Percentiles rank a stretch among this genome's conserved stretches.
Evolutionary conservation across 2,329 filamentous ascomycete species (phyloP).

Genomic region (Esteya vermicola): DNA sequence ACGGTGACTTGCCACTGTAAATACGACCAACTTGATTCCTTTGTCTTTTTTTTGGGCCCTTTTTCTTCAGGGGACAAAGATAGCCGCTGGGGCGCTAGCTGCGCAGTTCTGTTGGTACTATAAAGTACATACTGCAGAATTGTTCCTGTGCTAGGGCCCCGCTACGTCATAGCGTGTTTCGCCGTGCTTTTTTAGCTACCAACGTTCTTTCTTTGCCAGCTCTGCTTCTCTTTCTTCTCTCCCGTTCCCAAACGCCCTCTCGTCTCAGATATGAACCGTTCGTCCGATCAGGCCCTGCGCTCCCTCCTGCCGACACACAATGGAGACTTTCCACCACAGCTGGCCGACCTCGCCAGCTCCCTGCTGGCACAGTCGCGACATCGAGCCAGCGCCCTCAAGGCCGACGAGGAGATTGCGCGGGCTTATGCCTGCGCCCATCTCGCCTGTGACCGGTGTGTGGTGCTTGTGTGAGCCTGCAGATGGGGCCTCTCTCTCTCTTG

Average conservation of each 20-base stretch:
- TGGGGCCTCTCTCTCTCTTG: too few relatives aligned
- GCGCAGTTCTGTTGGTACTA: too few relatives aligned
- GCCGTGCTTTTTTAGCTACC: neutral
- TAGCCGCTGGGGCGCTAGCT: too few relatives aligned
- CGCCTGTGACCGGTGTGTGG: slow-evolving; percentile 65
- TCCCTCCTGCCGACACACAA: slow-evolving; percentile 61
- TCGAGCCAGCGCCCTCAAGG: slow-evolving; percentile 62
- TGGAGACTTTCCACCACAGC: slow-evolving; percentile 49
- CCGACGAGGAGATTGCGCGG: slow-evolving; percentile 78
- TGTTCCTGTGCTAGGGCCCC: neutral
- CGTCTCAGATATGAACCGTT: slow-evolving; percentile 74
- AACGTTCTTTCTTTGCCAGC: too few relatives aligned
- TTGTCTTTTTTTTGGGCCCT: neutral
- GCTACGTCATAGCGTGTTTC: slow-evolving; percentile 8
- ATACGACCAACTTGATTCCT: too few relatives aligned
- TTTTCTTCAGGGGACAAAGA: too few relatives aligned
- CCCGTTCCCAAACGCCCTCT: too few relatives aligned
- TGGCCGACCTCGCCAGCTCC: slow-evolving; percentile 57
- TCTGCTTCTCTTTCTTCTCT: too few relatives aligned
- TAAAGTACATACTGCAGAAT: too few relatives aligned
- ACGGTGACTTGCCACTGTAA: too few relatives aligned
- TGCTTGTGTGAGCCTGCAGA: too few relatives aligned
- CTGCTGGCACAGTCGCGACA: slow-evolving; percentile 69
- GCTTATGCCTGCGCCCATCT: slow-evolving; percentile 76
- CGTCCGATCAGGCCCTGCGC: slow-evolving; percentile 59